Conservation (phyloP, 1,139 yeast species). For the Pichia sp. region DNA sequence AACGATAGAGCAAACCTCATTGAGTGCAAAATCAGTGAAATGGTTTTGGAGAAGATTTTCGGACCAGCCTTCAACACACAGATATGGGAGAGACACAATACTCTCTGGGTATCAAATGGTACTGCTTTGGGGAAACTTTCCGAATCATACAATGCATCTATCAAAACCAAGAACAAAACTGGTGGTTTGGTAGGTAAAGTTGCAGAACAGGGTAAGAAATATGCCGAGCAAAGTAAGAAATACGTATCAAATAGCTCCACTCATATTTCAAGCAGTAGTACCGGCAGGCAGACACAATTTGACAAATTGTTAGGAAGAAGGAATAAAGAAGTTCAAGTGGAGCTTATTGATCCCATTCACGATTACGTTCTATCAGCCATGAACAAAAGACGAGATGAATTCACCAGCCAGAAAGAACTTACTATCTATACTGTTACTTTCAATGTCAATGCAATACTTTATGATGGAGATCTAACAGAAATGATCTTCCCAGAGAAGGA, state of each 20-base stretch:
- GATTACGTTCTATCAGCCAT: slow-evolving; percentile 56
- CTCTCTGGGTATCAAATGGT: slow-evolving; percentile 58
- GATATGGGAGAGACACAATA: slow-evolving; percentile 44
- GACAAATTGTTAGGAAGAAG: slow-evolving; percentile 43
- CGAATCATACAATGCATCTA: slow-evolving; percentile 29
- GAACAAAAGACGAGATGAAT: slow-evolving; percentile 40
- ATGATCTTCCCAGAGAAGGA: slow-evolving; percentile 49
- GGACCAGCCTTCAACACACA: slow-evolving; percentile 32
- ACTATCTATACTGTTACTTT: slow-evolving; percentile 59
- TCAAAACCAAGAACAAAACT: slow-evolving; percentile 31
- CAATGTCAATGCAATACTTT: slow-evolving; percentile 58
- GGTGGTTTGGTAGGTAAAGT: slow-evolving; percentile 34
- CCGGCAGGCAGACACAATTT: slow-evolving; percentile 31
- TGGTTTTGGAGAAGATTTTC: slow-evolving; percentile 53
- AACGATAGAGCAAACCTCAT: slow-evolving; percentile 54
- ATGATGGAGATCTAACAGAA: slow-evolving; percentile 43
- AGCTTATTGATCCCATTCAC: slow-evolving; percentile 65
- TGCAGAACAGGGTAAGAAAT: slow-evolving; percentile 35
- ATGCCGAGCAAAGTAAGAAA: slow-evolving; percentile 35
- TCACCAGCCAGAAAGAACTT: slow-evolving; percentile 44
- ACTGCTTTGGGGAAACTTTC: slow-evolving; percentile 40
- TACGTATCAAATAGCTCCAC: slow-evolving; percentile 34
- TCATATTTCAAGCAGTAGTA: slow-evolving; percentile 8
- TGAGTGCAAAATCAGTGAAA: slow-evolving; percentile 52
- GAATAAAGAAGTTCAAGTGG: slow-evolving; percentile 41